Percentiles rank a stretch among this genome's conserved stretches.
These are phyloP conservation scores for Lablab purpureus DNA, from an alignment of 306 rosid species.

Conservation along the genomic window DNA sequence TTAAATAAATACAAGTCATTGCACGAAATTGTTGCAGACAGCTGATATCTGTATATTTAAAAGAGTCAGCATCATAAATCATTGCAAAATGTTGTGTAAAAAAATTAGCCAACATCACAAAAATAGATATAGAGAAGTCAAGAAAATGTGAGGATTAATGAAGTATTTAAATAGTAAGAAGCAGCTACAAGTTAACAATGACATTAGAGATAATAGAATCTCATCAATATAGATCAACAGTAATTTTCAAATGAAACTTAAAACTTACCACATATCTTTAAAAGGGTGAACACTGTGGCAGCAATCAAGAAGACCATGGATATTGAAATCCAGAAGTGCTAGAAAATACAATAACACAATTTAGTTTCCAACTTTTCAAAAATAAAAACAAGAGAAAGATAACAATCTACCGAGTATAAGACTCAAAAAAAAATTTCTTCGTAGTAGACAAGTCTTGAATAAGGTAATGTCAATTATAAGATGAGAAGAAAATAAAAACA, in stretches of 20 bases:
- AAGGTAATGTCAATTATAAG: constrained; percentile 30
- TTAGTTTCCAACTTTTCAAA: constrained; percentile 40
- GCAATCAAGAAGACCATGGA: constrained; percentile 97
- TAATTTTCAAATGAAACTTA: constrained; percentile 29
- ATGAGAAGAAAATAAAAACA: background rate
- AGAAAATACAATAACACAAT: constrained; percentile 47
- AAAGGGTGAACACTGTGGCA: constrained; percentile 87
- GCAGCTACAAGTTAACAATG: constrained; percentile 24
- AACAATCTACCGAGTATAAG: constrained; percentile 33
- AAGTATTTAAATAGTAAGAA: constrained; percentile 11
- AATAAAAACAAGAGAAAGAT: constrained; percentile 24
- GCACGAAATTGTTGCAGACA: background rate
- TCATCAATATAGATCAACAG: constrained; percentile 37
- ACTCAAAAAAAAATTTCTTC: constrained; percentile 7
- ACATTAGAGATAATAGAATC: background rate
- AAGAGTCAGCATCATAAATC: constrained; percentile 17
- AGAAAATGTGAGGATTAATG: background rate
- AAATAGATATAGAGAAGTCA: constrained; percentile 12
- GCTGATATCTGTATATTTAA: constrained; percentile 18
- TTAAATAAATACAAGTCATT: background rate
- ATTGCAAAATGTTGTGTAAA: constrained; percentile 18
- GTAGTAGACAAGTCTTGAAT: background rate
- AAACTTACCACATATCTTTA: constrained; percentile 86
- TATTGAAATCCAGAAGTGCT: constrained; percentile 99
- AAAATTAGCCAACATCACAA: constrained; percentile 14